Evolutionary conservation across 2,329 filamentous ascomycete genomes (phyloP), one percentile per base, ranked within the genome.

Genomic region (Lizonia empirigonia): DNA sequence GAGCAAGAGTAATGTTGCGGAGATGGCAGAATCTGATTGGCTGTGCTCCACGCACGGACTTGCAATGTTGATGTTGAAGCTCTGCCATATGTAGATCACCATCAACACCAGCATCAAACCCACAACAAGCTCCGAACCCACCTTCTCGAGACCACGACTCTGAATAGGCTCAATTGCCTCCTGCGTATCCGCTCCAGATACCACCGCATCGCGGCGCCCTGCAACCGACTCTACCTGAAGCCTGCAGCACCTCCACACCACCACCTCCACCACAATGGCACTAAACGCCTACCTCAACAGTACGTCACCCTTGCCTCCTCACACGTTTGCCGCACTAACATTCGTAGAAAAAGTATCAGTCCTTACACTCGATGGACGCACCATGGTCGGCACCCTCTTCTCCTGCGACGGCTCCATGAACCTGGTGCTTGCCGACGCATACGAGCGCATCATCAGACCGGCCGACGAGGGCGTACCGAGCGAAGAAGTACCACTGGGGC

Each of bases 321-420:
- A 5, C n/a, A 4, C 24, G 13, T n/a, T 55, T 18, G 9, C 20
- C 22, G 15, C 19, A 57, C 57, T 59, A 66, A 37, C 6, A 13
- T 4, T 15, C 33, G 2, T 34, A 97, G 94, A 96, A 77, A 95
- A 91, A 75, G 90, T 97, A 64, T 82, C 92, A 51, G 88, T 97
- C 68, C 84, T 97, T 58, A 97, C 94, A 22, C 88, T 90, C 63
- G 94, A 97, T 76, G 94, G 93, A 42, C 87, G 93, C 65, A 96
- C 90, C 37, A 74, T 80, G 53, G 73, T 76, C 60, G 94, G 94
- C 53, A 92, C 82, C 2, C 85, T 99, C 45, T 80, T 93, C 39
- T 90, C 89, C 35, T 91, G 88, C 70, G 94, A 99, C 74, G 87
- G 96, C 75, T 85, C 88, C 67, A 97, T 94, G 61, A 99, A 99